Percentiles rank a stretch among this genome's conserved stretches.
These are phyloP conservation scores for Acaromyces ingoldii DNA, from an alignment of 1,284 basidiomycete genomes.

Conservation along the genomic window DNA sequence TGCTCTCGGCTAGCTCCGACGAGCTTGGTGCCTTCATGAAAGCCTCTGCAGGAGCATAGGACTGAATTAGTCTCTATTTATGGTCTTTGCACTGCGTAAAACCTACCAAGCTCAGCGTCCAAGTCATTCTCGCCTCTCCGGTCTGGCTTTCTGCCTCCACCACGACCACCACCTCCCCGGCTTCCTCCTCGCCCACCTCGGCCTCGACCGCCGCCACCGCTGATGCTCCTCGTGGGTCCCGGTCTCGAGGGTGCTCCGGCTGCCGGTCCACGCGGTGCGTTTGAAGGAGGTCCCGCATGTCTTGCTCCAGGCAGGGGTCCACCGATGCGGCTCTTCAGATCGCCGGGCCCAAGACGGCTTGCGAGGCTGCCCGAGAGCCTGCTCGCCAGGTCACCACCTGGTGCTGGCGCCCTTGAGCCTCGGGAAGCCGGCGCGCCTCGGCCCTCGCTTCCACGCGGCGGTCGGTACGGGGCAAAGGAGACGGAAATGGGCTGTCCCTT, in stretches of 20 bases:
- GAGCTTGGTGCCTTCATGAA: conserved; percentile 62
- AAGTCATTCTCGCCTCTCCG: conserved; percentile 58
- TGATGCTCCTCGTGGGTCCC: not conserved
- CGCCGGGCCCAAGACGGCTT: not conserved
- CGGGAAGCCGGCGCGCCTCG: conserved; percentile 22
- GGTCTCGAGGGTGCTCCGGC: not conserved
- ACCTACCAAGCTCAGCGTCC: conserved; percentile 67
- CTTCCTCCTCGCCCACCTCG: conserved; percentile 8
- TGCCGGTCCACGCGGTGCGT: conserved; percentile 10
- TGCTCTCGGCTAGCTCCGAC: not conserved
- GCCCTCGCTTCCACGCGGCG: not conserved
- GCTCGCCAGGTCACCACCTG: conserved; percentile 16
- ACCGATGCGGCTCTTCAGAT: not conserved
- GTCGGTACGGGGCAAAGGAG: conserved; percentile 19
- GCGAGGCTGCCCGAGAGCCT: conserved; percentile 21
- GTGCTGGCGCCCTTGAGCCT: not conserved
- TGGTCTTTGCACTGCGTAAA: not conserved
- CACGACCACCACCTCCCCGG: conserved; percentile 20
- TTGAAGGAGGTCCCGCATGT: not conserved
- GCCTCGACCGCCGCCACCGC: conserved; percentile 2
- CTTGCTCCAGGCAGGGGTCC: not conserved
- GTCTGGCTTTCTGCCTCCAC: not conserved
- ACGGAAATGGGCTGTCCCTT: conserved; percentile 58
- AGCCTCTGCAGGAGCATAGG: conserved; percentile 57
- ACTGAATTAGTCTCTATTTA: not conserved